Base-by-base conservation (phyloP, 805 yeast species). In the Ogataea kodamae region DNA sequence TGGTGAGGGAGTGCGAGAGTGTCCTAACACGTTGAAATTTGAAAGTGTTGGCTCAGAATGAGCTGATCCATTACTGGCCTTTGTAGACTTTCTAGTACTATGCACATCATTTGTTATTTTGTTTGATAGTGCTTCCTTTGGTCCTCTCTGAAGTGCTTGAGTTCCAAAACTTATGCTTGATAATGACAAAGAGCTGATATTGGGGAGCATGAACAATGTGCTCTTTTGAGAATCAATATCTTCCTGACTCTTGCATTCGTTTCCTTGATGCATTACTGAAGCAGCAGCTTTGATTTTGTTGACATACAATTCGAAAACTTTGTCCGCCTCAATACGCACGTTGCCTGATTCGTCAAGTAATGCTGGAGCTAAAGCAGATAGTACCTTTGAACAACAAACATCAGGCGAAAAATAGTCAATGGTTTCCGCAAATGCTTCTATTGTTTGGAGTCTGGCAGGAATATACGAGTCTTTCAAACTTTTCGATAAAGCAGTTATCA, bases 301-400 rank as follows among this genome's bases (percentile, higher is more conserved):
- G 50, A 81, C 63, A 50, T 84, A 81, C 17, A 69, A 37, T 17
- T 80, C 78, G 44, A 90, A 78, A 0, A 87, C 71, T 27, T 67
- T 59, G 46, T 75, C 75, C 0, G 96, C 95, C 50, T 81, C 84
- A 0, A 59, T 59, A 39, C 97, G 68, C 3, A 90, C 89, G 33
- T 74, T 71, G 5, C 64, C 60, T 8, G 86, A 81, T 34, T 69
- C 71, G 57, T 92, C 97, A 52, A 90, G 69, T 36, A 90, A 63
- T 2, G 92, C 76, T 1, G 92, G 84, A 0, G 96, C 88, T 36
- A 92, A 72, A 3, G 87, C 86, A 0, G 95, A 90, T 35, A 92
- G 61, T 11, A 89, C 74, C 53, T 81, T 85, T 15, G 80, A 77
- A 37, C 95, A 84, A 36, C 87, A 80, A 26, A 86, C 80, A 10